Conservation (phyloP, 345 rosid genomes). For the Pseudoturritis turrita region DNA sequence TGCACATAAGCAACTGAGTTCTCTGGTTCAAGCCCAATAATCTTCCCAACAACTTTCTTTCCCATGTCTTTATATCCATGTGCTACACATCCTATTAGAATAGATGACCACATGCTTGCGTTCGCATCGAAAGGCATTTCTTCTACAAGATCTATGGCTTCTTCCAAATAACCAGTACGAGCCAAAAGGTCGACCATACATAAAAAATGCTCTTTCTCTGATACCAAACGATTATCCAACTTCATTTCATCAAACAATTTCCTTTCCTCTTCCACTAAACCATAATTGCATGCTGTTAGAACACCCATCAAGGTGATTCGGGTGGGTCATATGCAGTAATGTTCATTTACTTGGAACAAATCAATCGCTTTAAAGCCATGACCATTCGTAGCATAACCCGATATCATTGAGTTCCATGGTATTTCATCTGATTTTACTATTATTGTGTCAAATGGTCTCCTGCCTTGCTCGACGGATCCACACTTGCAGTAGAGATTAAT, state of each 20-base stretch:
- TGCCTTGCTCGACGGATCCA: conserved; percentile 42
- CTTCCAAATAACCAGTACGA: conserved; percentile 66
- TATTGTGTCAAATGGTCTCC: conserved; percentile 55
- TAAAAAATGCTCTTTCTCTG: conserved; percentile 66
- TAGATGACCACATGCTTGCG: conserved; percentile 67
- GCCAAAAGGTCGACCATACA: conserved; percentile 81
- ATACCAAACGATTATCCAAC: conserved; percentile 48
- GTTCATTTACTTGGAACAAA: conserved; percentile 68
- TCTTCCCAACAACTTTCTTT: conserved; percentile 56
- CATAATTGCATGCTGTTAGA: conserved; percentile 79
- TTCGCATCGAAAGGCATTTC: conserved; percentile 61
- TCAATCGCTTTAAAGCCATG: conserved; percentile 53
- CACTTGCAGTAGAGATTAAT: conserved; percentile 77
- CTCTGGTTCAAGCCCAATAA: conserved; percentile 72
- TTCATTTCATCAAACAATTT: conserved; percentile 62
- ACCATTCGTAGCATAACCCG: conserved; percentile 87
- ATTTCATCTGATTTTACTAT: conserved; percentile 53
- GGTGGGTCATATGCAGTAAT: conserved; percentile 44
- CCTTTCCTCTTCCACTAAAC: conserved; percentile 67
- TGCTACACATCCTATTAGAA: conserved; percentile 70
- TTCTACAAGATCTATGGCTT: conserved; percentile 54
- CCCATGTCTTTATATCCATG: conserved; percentile 65
- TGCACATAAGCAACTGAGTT: conserved; percentile 71
- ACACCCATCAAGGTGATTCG: conserved; percentile 55
- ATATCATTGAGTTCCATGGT: conserved; percentile 83